phyloP scores from a whole-genome alignment of 306 rosid genomes.

The Luffa acutangula region DNA sequence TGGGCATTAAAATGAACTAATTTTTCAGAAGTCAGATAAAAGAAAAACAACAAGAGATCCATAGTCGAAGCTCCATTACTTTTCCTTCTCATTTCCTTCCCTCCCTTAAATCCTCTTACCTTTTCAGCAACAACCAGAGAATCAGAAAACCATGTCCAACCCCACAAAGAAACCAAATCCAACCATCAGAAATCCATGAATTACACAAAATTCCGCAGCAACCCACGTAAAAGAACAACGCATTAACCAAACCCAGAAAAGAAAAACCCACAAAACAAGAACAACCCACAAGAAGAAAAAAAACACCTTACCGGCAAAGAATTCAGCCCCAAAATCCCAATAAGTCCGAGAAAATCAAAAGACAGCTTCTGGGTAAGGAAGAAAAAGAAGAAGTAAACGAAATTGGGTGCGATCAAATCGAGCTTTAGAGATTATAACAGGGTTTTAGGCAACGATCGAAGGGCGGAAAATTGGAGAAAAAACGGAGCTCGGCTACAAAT shows the following conservation, averaged over 20 bases:
- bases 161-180: slow-evolving; percentile 5
- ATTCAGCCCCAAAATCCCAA: slow-evolving; percentile 3
- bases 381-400: background rate
- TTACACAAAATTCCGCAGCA: background rate
- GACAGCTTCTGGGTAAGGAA: background rate
- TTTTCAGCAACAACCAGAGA: background rate
- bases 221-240: background rate
- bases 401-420: background rate
- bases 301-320: slow-evolving; percentile 31
- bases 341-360: background rate
- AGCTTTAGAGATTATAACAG: background rate
- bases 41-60: background rate
- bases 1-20: background rate
- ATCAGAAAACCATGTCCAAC: background rate
- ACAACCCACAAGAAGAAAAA: background rate
- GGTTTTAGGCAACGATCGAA: background rate
- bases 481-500: background rate
- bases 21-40: background rate
- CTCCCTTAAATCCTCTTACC: background rate
- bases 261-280: background rate
- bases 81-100: background rate
- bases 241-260: background rate
- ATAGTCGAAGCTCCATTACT: background rate
- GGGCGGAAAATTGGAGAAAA: background rate
- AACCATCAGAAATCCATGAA: background rate